These are phyloP conservation scores for Dissophora ornata DNA, from an alignment of 192 early-diverging fungal genomes.

Conservation along the genomic window DNA sequence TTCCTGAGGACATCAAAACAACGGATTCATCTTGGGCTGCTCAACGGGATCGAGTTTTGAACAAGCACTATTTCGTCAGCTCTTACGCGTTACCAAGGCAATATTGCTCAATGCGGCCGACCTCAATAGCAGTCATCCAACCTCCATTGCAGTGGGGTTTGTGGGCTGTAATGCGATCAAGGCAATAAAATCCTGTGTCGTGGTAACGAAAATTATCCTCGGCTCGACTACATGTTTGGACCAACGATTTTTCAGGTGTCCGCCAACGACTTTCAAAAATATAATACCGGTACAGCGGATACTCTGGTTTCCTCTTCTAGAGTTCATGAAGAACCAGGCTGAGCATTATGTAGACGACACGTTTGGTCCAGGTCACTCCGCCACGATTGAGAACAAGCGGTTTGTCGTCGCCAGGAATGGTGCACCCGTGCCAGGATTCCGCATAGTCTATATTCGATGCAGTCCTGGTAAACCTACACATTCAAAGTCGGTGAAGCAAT, in stretches of 20 bases:
- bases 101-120: constrained; percentile 31
- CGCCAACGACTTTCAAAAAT: constrained; percentile 34
- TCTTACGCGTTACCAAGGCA: constrained; percentile 14
- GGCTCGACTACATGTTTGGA: constrained; percentile 45
- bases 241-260: constrained; percentile 39
- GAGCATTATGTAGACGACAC: too few species aligned
- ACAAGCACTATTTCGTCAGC: constrained; percentile 33
- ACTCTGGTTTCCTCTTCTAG: too few species aligned
- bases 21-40: constrained; percentile 13
- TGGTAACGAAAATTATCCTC: constrained; percentile 27
- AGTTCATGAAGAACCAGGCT: too few species aligned
- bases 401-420: too few species aligned
- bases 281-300: too few species aligned
- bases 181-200: constrained; percentile 21
- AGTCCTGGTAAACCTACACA: too few species aligned
- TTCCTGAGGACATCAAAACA: constrained; percentile 26
- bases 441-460: too few species aligned
- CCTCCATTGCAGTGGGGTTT: constrained; percentile 22
- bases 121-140: constrained; percentile 38
- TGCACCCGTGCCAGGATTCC: too few species aligned
- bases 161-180: constrained; percentile 13
- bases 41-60: constrained; percentile 35
- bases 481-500: too few species aligned
- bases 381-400: too few species aligned
- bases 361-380: too few species aligned